Base-by-base conservation (phyloP, 441 rosid genomes). In the Pelargonium cotyledonis region DNA sequence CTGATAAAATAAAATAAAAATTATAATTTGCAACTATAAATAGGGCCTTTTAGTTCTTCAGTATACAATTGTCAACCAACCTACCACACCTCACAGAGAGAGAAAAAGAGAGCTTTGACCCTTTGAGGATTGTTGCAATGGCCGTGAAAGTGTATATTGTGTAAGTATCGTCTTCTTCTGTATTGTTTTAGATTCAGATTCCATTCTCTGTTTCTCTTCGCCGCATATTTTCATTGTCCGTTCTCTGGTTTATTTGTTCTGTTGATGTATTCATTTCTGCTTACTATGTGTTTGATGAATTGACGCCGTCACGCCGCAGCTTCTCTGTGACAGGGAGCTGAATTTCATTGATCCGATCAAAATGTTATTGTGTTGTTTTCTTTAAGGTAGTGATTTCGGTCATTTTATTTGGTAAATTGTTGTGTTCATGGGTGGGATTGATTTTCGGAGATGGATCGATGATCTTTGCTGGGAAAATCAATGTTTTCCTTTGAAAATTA, bases 121-220 rank as follows among this genome's bases (percentile, higher is more conserved):
- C 0, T 4, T 10, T 18, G 23, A 41, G 1, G n/a, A 21, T 51
- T 15, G 7, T 51, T 15, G 58, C 82, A 72, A 89, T 87, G 95
- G 95, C 85, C 23, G 21, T 81, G 47, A 87, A 85, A 78, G 70
- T 89, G 68, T 85, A 84, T 70, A 75, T 89, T 65, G 84, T 87
- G 95, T 86, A 76, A 79, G 89, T 69, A 55, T 69, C 29, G n/a
- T n/a, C n/a, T 3, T 16, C 49, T 14, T 11, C 9, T 49, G 47
- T 71, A 68, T 21, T 49, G 58, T 43, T 8, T 63, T 67, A 31
- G 19, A 2, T 46, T 63, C 65, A 57, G 21, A 11, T 69, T 64
- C 5, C 43, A 18, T 4, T 62, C 58, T 51, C 19, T 51, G 35
- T 38, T 41, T 16, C 14, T 65, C n/a, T n/a, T n/a, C n/a, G n/a